phyloP scores from a whole-genome alignment of 495 filamentous ascomycete species.

The Aspergillus sclerotioniger region DNA sequence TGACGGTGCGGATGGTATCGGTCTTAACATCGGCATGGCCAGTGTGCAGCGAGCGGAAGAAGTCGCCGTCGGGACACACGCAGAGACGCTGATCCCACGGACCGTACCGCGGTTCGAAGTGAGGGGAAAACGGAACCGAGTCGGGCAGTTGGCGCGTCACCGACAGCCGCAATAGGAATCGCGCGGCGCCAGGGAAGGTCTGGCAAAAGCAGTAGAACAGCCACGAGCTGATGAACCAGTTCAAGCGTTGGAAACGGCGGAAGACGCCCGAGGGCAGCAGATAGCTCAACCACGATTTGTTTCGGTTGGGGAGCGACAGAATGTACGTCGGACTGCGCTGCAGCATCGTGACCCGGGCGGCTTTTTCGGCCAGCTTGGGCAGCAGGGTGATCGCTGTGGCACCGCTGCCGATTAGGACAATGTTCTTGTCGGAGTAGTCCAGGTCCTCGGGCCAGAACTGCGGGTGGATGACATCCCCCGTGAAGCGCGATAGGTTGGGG shows the following conservation, averaged over 20 bases:
- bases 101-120: slow-evolving; percentile 70
- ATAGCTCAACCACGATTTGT: slow-evolving; percentile 32
- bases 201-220: slow-evolving; percentile 55
- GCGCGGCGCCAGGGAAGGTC: slow-evolving; percentile 51
- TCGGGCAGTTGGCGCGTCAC: slow-evolving; percentile 52
- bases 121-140: slow-evolving; percentile 55
- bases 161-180: slow-evolving; percentile 41
- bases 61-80: slow-evolving; percentile 68
- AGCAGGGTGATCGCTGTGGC: slow-evolving; percentile 57
- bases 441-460: slow-evolving; percentile 53
- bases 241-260: slow-evolving; percentile 41
- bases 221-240: slow-evolving; percentile 44
- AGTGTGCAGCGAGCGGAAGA: slow-evolving; percentile 58
- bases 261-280: slow-evolving; percentile 39
- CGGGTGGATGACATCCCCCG: slow-evolving; percentile 48
- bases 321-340: slow-evolving; percentile 62
- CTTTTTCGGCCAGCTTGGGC: slow-evolving; percentile 43
- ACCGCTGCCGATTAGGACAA: slow-evolving; percentile 57
- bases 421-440: slow-evolving; percentile 49
- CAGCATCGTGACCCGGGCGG: slow-evolving; percentile 51
- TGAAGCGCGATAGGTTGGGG: slow-evolving; percentile 38
- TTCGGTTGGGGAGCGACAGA: slow-evolving; percentile 47
- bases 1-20: slow-evolving; percentile 64
- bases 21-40: slow-evolving; percentile 65
- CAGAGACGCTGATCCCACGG: slow-evolving; percentile 77